A percentile compares a stretch with the other conserved stretches of the same genome.
phyloP scores from a whole-genome alignment of 805 yeast genomes.

The Candida ovalis region DNA sequence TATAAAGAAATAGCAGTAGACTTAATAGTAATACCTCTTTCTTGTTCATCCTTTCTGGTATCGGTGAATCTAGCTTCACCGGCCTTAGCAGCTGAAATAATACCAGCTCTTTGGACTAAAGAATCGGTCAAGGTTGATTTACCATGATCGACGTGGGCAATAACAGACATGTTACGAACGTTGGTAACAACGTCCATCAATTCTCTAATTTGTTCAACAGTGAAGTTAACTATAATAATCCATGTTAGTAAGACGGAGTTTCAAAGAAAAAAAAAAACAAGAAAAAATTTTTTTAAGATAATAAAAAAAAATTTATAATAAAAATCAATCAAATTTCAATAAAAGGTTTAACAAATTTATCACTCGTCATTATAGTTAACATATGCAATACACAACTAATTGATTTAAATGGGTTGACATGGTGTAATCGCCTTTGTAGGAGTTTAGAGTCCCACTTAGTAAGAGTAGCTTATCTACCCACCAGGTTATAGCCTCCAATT shows the following conservation, averaged over 20 bases:
- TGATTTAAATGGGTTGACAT: no score
- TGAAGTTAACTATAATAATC: conserved; percentile 43
- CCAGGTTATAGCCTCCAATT: background rate
- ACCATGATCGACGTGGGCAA: conserved; percentile 99
- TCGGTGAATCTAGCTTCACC: conserved; percentile 99
- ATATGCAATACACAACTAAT: no score
- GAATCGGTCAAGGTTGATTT: conserved; percentile 99
- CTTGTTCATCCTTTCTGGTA: conserved; percentile 99
- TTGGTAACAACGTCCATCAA: conserved; percentile 99
- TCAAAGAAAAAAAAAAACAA: background rate
- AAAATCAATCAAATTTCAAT: no score
- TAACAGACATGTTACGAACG: conserved; percentile 99
- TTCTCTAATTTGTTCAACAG: conserved; percentile 91
- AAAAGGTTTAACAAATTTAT: no score
- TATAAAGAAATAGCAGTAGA: conserved; percentile 97
- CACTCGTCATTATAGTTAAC: no score
- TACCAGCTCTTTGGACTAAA: conserved; percentile 98
- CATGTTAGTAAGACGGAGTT: conserved; percentile 3
- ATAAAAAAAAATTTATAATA: background rate
- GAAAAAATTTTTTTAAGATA: background rate
- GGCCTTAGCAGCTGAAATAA: conserved; percentile 98
- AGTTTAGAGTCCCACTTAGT: background rate
- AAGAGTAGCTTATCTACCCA: background rate
- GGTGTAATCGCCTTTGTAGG: background rate
- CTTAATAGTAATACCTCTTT: conserved; percentile 99